phyloP scores from a whole-genome alignment of 2,329 filamentous ascomycete species.

The Aureobasidium sp. region DNA sequence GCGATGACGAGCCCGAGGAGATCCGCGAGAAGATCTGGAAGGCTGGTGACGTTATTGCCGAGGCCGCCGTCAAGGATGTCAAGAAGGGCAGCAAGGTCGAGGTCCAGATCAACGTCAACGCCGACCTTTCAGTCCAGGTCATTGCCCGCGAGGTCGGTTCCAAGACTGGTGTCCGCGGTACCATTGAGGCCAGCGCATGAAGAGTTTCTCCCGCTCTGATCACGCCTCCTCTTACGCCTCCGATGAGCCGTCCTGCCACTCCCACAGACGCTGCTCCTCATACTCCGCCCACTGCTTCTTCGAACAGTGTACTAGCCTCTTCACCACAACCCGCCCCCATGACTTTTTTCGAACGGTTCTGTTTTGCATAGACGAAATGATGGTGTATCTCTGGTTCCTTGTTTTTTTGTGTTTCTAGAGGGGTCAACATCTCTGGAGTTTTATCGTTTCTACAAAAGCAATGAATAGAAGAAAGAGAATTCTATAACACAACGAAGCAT shows the following conservation, averaged over 20 bases:
- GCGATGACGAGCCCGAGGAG: constrained; percentile 79
- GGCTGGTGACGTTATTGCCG: constrained; percentile 71
- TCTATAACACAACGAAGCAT: neutral
- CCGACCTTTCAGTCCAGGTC: constrained; percentile 71
- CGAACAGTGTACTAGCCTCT: neutral
- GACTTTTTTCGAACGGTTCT: constrained; percentile 10
- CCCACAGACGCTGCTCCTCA: neutral
- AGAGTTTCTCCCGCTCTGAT: neutral
- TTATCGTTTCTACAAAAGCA: neutral
- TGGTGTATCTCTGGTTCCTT: neutral
- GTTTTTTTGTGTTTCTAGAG: neutral
- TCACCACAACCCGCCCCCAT: neutral
- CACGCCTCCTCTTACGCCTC: neutral
- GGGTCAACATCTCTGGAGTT: neutral
- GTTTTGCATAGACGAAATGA: constrained; percentile 13
- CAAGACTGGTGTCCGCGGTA: constrained; percentile 73
- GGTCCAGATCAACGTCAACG: constrained; percentile 80
- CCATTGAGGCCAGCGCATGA: constrained; percentile 32
- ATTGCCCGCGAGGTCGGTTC: constrained; percentile 79
- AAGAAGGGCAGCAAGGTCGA: constrained; percentile 90
- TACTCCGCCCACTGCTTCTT: neutral
- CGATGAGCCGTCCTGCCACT: neutral
- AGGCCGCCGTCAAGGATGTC: constrained; percentile 73
- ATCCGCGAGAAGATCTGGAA: constrained; percentile 88
- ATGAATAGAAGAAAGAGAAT: constrained; percentile 8